These are phyloP conservation scores for Suillus ampliporus DNA, from an alignment of 768 basidiomycete species.

Conservation along the genomic window DNA sequence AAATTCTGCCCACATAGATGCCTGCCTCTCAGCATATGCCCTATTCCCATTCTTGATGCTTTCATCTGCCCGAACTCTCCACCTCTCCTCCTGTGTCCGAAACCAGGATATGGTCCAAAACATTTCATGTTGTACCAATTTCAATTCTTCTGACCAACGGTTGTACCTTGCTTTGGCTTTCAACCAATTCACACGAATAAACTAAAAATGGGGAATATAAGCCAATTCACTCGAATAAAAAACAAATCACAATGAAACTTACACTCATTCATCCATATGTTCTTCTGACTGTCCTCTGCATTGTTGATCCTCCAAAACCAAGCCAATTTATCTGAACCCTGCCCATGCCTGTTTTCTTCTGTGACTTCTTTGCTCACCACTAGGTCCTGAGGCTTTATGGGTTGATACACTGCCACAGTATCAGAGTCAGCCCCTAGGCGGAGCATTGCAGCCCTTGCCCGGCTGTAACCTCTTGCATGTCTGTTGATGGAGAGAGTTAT, in stretches of 20 bases:
- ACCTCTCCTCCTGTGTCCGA: background rate
- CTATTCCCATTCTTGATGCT: background rate
- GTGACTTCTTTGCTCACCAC: conserved; percentile 13
- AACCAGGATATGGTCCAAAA: conserved; percentile 22
- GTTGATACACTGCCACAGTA: background rate
- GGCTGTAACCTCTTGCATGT: conserved; percentile 5
- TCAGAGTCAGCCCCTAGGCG: background rate
- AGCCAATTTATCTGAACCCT: conserved; percentile 11
- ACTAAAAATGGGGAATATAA: no score
- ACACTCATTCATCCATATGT: no score
- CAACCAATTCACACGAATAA: conserved; percentile 2
- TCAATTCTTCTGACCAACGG: conserved; percentile 16
- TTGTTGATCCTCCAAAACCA: conserved; percentile 5
- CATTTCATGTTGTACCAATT: conserved; percentile 21
- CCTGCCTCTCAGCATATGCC: conserved; percentile 4
- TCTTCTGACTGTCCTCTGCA: no score
- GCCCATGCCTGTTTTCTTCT: conserved; percentile 16
- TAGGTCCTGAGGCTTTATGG: conserved; percentile 6
- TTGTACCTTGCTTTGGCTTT: no score
- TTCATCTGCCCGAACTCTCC: background rate
- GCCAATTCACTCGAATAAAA: no score
- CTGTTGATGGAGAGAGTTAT: conserved; percentile 6
- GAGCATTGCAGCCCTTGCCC: background rate
- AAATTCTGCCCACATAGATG: background rate
- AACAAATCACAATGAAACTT: no score